Conservation (phyloP, 2,329 filamentous ascomycete genomes). For the Calonectria pteridis region DNA sequence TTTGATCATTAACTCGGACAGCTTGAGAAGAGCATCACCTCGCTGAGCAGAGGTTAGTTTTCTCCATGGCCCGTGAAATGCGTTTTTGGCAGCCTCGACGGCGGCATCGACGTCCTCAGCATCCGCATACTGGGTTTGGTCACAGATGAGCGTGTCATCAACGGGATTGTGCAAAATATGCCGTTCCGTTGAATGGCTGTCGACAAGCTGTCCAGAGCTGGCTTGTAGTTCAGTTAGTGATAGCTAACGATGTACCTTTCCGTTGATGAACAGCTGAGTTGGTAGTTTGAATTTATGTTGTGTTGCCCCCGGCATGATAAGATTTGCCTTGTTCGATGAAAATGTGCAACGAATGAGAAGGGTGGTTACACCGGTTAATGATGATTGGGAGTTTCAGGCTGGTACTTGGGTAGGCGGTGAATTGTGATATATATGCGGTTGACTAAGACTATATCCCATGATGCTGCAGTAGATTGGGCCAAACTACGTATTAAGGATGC, state of each 20-base stretch:
- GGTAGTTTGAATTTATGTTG: background rate
- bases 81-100: background rate
- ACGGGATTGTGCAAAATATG: background rate
- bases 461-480: background rate
- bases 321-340: too few relatives aligned
- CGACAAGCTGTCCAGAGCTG: background rate
- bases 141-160: background rate
- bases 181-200: background rate
- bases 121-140: background rate
- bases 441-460: background rate
- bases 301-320: background rate
- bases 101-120: background rate
- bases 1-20: background rate
- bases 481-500: background rate
- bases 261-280: background rate
- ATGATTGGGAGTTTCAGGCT: background rate
- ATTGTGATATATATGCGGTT: background rate
- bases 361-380: background rate
- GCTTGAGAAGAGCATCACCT: background rate
- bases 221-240: background rate
- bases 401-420: background rate
- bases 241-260: background rate
- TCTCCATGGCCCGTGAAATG: background rate
- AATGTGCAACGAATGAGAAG: background rate
- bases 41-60: background rate